Base-by-base conservation (phyloP, 768 basidiomycete species). In the Phylloporus sp. region DNA sequence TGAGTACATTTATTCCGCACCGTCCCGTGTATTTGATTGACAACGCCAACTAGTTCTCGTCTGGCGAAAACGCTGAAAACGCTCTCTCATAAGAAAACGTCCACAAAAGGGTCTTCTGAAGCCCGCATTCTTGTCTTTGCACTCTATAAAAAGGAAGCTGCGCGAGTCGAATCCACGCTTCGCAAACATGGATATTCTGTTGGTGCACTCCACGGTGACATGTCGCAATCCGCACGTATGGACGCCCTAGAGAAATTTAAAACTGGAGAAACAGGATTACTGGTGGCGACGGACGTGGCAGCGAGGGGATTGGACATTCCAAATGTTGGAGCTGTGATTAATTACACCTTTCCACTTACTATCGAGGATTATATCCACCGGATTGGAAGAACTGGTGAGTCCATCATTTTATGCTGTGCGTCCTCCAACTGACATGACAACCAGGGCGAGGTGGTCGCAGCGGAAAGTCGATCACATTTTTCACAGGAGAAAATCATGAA, bases 261-360 rank as follows among this genome's bases (percentile, higher is more conserved):
- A 65, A 79, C 74, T 26, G 95, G 94, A 3, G 76, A 73, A 44
- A 86, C 82, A 7, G 80, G 83, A 33, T 62, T 98, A 22, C 74
- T 98, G 52, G 95, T 99, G 41, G 96, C 96, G 9, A 99, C 91
- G 20, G 96, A 99, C 64, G 96, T 99, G 9, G 96, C 96, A 6
- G 93, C 96, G 37, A 81, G 96, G 43, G 96, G 96, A 9, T 72
- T 99, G 53, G 96, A 99, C 72, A 98, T 99, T 58, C 94, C 96
- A 3, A 85, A 95, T 61, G 96, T 99, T 24, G 88, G 82, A 21
- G 79, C 85, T 21, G 96, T 99, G 38, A 81, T 98, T 64, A 96
- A 97, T 69, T 95, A 96, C 60, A 94, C 90, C n/a, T 97, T 94
- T 71, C 95, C 95, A 32, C 72, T 99, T 60, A 97, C 93, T 3